Conservation (phyloP, 2,329 filamentous ascomycete genomes). For the Fusarium nematophilum region DNA sequence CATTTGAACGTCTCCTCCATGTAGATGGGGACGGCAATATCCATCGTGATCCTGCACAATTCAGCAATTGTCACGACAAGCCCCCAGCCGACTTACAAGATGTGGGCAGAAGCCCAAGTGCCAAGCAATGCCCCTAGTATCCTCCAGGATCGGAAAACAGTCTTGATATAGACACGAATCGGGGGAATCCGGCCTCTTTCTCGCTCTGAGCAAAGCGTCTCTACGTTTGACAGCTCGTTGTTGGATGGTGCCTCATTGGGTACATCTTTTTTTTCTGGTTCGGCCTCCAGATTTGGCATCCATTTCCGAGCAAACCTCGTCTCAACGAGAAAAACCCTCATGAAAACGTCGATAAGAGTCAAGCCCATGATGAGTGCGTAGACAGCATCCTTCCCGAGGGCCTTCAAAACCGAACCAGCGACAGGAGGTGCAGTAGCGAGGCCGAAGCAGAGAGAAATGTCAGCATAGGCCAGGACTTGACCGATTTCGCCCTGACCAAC, state of each 20-base stretch:
- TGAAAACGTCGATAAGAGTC: slow-evolving; percentile 17
- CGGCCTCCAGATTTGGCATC: neutral
- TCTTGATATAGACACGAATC: slow-evolving; percentile 3
- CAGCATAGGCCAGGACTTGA: slow-evolving; percentile 9
- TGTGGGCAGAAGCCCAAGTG: slow-evolving; percentile 25
- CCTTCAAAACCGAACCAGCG: slow-evolving; percentile 3
- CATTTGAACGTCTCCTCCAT: slow-evolving; percentile 11
- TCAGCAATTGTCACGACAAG: neutral
- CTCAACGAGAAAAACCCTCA: slow-evolving; percentile 24
- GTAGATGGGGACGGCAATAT: slow-evolving; percentile 19
- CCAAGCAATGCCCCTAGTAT: slow-evolving; percentile 19
- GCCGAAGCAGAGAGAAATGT: slow-evolving; percentile 22
- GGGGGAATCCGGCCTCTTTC: neutral
- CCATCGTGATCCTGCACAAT: slow-evolving; percentile 16
- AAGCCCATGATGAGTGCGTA: slow-evolving; percentile 18
- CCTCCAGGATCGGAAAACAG: slow-evolving; percentile 23
- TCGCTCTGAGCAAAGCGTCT: neutral
- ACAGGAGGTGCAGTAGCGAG: slow-evolving; percentile 17
- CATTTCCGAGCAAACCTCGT: slow-evolving; percentile 6
- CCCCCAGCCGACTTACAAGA: slow-evolving; percentile 10
- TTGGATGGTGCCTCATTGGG: too few relatives aligned
- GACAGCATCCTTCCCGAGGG: slow-evolving; percentile 6
- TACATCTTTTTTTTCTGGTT: too few relatives aligned
- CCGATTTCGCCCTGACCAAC: slow-evolving; percentile 10
- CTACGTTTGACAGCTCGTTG: neutral